phyloP scores from a whole-genome alignment of 768 basidiomycete species.

The Tylopilus sp. region DNA sequence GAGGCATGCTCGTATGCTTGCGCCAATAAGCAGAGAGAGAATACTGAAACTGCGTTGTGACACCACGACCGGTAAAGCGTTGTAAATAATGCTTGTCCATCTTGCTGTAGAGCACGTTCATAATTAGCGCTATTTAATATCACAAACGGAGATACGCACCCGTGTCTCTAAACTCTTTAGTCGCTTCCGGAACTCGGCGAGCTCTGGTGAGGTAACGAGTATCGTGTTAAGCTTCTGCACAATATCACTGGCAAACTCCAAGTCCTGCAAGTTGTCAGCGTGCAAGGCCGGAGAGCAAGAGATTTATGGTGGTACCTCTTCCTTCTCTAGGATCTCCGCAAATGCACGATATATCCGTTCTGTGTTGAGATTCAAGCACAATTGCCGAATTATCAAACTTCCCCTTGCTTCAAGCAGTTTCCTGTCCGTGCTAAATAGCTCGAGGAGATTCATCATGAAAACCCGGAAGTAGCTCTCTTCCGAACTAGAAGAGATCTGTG shows the following conservation, averaged over 20 bases:
- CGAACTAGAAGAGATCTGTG: slow-evolving; percentile 94
- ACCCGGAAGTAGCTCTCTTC: slow-evolving; percentile 94
- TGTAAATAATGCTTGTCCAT: slow-evolving; percentile 93
- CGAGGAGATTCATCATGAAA: slow-evolving; percentile 93
- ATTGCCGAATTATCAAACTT: slow-evolving; percentile 91
- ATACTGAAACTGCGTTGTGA: slow-evolving; percentile 95
- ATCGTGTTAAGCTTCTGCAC: slow-evolving; percentile 98
- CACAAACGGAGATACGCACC: slow-evolving; percentile 42
- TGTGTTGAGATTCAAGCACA: slow-evolving; percentile 91
- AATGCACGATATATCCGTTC: slow-evolving; percentile 95
- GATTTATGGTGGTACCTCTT: slow-evolving; percentile 62
- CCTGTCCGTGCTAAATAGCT: slow-evolving; percentile 93
- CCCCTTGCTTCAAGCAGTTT: slow-evolving; percentile 87
- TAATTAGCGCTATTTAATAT: background rate
- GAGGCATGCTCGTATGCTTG: slow-evolving; percentile 99
- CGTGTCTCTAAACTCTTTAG: slow-evolving; percentile 92
- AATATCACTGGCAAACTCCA: slow-evolving; percentile 97
- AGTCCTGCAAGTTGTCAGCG: slow-evolving; percentile 53
- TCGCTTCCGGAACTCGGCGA: slow-evolving; percentile 91
- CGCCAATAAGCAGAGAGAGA: slow-evolving; percentile 92
- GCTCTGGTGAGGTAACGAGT: slow-evolving; percentile 91
- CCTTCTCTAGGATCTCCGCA: slow-evolving; percentile 96
- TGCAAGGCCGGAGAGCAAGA: background rate
- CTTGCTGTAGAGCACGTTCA: slow-evolving; percentile 52
- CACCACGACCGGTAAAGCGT: slow-evolving; percentile 97